A percentile compares a stretch with the other conserved stretches of the same genome.
These are phyloP conservation scores for Microthyrium microscopicum DNA, from an alignment of 2,329 filamentous ascomycete species.

Conservation along the genomic window DNA sequence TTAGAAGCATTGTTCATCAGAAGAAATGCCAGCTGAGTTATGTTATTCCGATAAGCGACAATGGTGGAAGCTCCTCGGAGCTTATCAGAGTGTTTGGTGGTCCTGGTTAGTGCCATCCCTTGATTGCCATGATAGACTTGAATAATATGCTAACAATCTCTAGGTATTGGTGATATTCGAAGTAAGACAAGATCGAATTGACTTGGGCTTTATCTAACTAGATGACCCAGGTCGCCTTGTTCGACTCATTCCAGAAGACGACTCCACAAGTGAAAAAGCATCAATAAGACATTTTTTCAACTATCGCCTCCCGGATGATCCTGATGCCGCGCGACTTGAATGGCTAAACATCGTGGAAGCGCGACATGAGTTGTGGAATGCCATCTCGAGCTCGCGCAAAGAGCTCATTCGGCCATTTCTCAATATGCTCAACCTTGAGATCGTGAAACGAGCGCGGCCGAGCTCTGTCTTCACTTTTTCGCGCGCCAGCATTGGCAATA, in stretches of 20 bases:
- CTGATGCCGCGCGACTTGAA: constrained; percentile 48
- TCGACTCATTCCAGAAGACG: constrained; percentile 61
- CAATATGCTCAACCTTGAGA: constrained; percentile 32
- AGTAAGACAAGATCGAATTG: constrained; percentile 35
- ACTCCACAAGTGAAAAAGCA: constrained; percentile 43
- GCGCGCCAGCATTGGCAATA: constrained; percentile 32
- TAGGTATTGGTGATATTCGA: constrained; percentile 55
- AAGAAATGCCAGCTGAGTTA: constrained; percentile 58
- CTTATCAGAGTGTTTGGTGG: constrained; percentile 89
- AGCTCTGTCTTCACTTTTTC: constrained; percentile 32
- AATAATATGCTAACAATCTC: background rate
- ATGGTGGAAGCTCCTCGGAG: constrained; percentile 86
- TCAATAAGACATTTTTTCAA: constrained; percentile 80
- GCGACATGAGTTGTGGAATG: constrained; percentile 55
- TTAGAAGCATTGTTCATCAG: constrained; percentile 43
- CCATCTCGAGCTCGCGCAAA: constrained; percentile 32
- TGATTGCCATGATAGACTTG: background rate
- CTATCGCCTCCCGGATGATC: constrained; percentile 54
- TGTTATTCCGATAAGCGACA: constrained; percentile 90
- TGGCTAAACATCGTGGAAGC: constrained; percentile 86
- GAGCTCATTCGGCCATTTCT: constrained; percentile 35
- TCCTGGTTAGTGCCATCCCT: constrained; percentile 39
- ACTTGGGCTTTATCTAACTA: constrained; percentile 1
- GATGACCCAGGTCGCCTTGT: constrained; percentile 56
- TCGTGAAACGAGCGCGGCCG: constrained; percentile 29